Base-by-base conservation (phyloP, 2,329 filamentous ascomycete species). In the Madurella mycetomatis region DNA sequence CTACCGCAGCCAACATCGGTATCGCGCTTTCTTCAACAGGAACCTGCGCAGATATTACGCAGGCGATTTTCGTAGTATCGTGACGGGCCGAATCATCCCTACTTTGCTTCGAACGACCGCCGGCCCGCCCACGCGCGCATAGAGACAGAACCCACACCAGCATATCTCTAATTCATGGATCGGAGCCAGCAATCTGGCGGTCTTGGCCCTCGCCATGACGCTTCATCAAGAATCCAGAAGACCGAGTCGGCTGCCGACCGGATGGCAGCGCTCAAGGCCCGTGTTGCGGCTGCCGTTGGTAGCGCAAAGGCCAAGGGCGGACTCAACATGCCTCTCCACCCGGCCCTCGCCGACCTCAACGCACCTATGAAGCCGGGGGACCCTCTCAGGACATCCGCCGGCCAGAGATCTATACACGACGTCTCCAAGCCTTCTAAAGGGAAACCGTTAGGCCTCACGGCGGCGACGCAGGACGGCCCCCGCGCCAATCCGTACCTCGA, bases 401-500 rank as follows among this genome's bases (percentile, higher is more conserved):
- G 50, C 16, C 60, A 52, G 47, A 62, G 45, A 13, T 51, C 55
- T n/a, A 54, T 46, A 17, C 59, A 30, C 53, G 57, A 49, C 65
- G 61, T 46, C 34, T 64, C 62, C 66, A 40, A 67, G 66, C 43
- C 56, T 11, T 53, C 11, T 37, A 65, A 74, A 64, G 67, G 72
- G 62, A 67, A 71, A 64, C 55, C 60, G 61, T 7, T 61, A 61
- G 51, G 63, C 54, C 9, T 64, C 63, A 18, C 67, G 18, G 25
- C 57, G 13, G 40, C 58, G n/a, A 49, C 59, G 8, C 56, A 62
- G n/a, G 68, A 70, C 39, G 69, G 69, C 43, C 63, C 67, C 31
- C 67, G 67, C 58, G 63, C 57, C 64, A 95, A 96, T 62, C 91
- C 92, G 0, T 96, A 96, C 69, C 92, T 87, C 61, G 90, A 95